These are phyloP conservation scores for Solanum virginianum DNA, from an alignment of 257 asterid genomes.

Conservation along the genomic window DNA sequence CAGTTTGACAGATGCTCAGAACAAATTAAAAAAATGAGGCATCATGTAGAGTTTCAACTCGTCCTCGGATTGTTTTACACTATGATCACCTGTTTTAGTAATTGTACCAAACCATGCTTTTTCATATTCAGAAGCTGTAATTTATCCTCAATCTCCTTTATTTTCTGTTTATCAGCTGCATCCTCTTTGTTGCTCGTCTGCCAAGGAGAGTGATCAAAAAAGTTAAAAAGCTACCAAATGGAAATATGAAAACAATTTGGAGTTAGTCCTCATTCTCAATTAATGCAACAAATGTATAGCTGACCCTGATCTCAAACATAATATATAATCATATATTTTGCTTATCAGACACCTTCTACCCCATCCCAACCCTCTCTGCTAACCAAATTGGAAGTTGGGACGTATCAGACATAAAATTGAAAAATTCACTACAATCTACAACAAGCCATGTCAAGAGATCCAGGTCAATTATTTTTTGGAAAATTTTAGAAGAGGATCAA, in stretches of 20 bases:
- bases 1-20: not conserved
- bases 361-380: not conserved
- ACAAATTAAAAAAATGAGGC: not conserved
- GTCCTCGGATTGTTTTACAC: not conserved
- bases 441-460: not conserved
- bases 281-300: not conserved
- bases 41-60: not conserved
- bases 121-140: conserved; percentile 56
- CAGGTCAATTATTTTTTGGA: not conserved
- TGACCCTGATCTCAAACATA: not conserved
- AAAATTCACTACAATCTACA: not conserved
- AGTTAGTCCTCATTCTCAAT: not conserved
- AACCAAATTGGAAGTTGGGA: not conserved
- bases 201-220: conserved; percentile 1
- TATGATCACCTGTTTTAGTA: conserved; percentile 59
- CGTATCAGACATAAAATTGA: not conserved
- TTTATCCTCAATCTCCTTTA: conserved; percentile 70
- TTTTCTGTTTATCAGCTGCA: conserved; percentile 41
- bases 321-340: not conserved
- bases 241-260: not conserved
- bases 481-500: not conserved
- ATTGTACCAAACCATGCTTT: conserved; percentile 78
- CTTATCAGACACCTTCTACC: not conserved
- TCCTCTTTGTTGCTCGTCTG: conserved; percentile 39
- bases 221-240: not conserved